These are phyloP conservation scores for Aspergillus nidulans DNA, from an alignment of 495 filamentous ascomycete genomes.

Conservation along the genomic window DNA sequence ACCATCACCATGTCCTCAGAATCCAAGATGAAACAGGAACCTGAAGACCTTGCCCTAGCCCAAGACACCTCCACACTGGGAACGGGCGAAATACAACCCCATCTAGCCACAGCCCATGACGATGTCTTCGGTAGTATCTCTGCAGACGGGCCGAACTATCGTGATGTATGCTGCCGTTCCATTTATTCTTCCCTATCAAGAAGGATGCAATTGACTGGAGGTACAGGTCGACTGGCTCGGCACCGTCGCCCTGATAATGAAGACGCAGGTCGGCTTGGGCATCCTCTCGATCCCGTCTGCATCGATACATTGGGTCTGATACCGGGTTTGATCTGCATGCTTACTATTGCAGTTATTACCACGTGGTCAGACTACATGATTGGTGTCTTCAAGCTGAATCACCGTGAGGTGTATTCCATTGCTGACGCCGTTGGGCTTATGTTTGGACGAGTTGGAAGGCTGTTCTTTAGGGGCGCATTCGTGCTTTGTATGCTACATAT, in stretches of 20 bases:
- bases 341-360: constrained; percentile 55
- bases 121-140: constrained; percentile 17
- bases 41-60: not conserved
- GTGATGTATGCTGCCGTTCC: constrained; percentile 10
- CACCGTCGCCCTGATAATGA: constrained; percentile 38
- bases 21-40: not conserved
- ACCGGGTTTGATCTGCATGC: constrained; percentile 45
- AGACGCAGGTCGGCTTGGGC: constrained; percentile 54
- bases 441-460: constrained; percentile 57
- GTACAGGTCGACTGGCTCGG: constrained; percentile 32
- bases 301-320: constrained; percentile 59
- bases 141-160: constrained; percentile 16
- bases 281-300: constrained; percentile 56
- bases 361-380: constrained; percentile 72
- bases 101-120: constrained; percentile 7
- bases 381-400: constrained; percentile 63
- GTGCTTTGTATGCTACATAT: constrained; percentile 30
- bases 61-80: not conserved
- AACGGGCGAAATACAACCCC: not conserved
- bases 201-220: not conserved
- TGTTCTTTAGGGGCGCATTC: constrained; percentile 56
- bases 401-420: constrained; percentile 62
- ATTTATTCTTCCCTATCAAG: not conserved
- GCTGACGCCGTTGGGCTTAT: constrained; percentile 64
- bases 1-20: not conserved